Evolutionary conservation across 495 filamentous ascomycete species (phyloP), one percentile per base, ranked within the genome.

Genomic region (Podospora anserina): DNA sequence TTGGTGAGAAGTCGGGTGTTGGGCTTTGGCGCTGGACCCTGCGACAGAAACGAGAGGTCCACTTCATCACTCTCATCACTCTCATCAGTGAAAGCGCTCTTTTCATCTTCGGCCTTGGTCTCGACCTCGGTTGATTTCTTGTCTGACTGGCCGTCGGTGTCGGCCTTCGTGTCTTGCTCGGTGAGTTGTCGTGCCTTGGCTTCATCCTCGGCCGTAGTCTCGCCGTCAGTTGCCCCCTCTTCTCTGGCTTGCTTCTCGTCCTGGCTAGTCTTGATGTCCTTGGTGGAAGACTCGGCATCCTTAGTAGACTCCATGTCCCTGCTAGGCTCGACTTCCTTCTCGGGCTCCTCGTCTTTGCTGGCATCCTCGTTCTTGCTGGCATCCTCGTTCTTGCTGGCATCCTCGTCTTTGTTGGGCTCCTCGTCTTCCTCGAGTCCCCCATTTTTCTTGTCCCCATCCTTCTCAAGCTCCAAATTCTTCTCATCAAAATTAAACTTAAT

Each of bases 1-100:
- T 81, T 81, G 1, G 79, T 82, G 1, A 90, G 75, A 4, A 77
- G 56, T 9, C 53, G 54, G 16, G 26, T 53, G 64, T 54, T 44
- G 11, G 34, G 49, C 23, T 28, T 28, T 11, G 44, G 49, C 39
- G 39, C 39, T 49, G 26, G 53, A 26, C 2, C 19, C 53, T 5
- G 20, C 4, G 3, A 0, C 64, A 58, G 30, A 32, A 32, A 54
- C 49, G 20, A 54, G 34, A 23, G 77, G 72, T 56, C 23, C n/a
- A 28, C 18, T 5, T 63, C 32, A 9, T 44, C 61, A 20, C 5
- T 39, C 23, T 23, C 23, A 23, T 23, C 23, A 23, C 23, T 23
- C 63, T 55, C 54, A 9, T 55, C 39, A 18, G 13, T 16, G 15
- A 27, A 28, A 5, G 26, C 16, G 2, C 6, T 62, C 5, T 27